Evolutionary conservation across 257 asterid genomes (phyloP), one percentile per base, ranked within the genome.

Genomic region (Orobanche coerulescens): DNA sequence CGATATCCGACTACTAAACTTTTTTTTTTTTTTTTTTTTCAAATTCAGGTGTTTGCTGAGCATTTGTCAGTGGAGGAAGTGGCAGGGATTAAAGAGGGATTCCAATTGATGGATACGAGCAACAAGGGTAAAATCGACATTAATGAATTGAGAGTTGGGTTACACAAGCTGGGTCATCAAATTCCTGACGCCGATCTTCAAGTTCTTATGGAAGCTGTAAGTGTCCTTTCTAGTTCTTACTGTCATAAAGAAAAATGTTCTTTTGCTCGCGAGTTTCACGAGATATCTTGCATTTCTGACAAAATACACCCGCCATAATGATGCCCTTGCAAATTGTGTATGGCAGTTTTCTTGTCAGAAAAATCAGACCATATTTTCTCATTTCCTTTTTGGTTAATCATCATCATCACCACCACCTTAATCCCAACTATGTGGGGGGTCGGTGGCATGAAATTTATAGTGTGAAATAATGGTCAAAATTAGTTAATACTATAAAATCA

Each of bases 191-290:
- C 76, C n/a, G 89, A 79, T 69, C 65, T 79, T 62, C 78, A 73
- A 42, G 75, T 67, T 44, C 72, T 82, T 8, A 82, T 82, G 89
- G 89, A 82, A 77, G 86, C 80, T 33, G 89, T 82, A 70, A 82
- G 89, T 49, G 39, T 23, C 40, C 1, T 54, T 24, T 40, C 43
- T n/a, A 20, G 25, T 16, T 63, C 5, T 19, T 20, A 2, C 65
- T 44, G 6, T 49, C n/a, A n/a, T 46, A 49, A 11, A 30, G 0
- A 19, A 23, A 19, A 43, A 14, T 26, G 22, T 18, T 47, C 14
- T 58, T 11, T 37, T 2, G 9, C 24, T 40, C 47, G 14, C 5
- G 3, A 40, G 47, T 13, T 13, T 16, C 5, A 7, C 20, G 5
- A n/a, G n/a, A n/a, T n/a, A n/a, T n/a, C n/a, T n/a, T n/a, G n/a